Conservation (phyloP, 1,139 yeast species). For the Lodderomyces jiufengensis region DNA sequence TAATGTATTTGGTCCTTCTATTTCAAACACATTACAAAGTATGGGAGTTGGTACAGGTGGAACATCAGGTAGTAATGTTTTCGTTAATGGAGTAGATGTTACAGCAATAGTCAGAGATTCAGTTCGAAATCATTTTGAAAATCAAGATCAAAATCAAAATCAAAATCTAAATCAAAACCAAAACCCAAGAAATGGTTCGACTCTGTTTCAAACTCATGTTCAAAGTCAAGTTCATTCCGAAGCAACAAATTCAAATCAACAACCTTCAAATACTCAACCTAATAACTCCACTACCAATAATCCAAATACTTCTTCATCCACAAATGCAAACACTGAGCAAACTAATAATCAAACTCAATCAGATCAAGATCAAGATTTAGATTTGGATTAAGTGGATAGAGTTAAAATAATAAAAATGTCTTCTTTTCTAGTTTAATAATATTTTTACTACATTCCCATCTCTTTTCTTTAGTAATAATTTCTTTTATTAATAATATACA, state of each 20-base stretch:
- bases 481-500: constrained; percentile 3
- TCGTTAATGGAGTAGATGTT: constrained; percentile 10
- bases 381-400: too few relatives aligned
- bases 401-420: too few relatives aligned
- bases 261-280: background rate
- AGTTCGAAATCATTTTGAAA: background rate
- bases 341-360: constrained; percentile 3
- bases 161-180: too few relatives aligned
- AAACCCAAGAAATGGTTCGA: too few relatives aligned
- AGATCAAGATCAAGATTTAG: constrained; percentile 1
- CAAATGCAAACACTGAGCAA: too few relatives aligned
- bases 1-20: constrained; percentile 5
- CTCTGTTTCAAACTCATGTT: too few relatives aligned
- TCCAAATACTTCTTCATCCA: too few relatives aligned
- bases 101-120: background rate
- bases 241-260: background rate
- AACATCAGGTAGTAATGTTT: constrained; percentile 5
- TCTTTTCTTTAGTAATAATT: constrained; percentile 2
- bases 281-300: too few relatives aligned
- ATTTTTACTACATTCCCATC: background rate
- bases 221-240: background rate
- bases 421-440: too few relatives aligned
- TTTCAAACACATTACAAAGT: constrained; percentile 7
- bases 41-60: constrained; percentile 4
- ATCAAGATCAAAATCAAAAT: background rate